A percentile compares a stretch with the other conserved stretches of the same genome.
Conservation (phyloP, 352 stramenopile genomes). For the Globisporangium camurandrum region DNA sequence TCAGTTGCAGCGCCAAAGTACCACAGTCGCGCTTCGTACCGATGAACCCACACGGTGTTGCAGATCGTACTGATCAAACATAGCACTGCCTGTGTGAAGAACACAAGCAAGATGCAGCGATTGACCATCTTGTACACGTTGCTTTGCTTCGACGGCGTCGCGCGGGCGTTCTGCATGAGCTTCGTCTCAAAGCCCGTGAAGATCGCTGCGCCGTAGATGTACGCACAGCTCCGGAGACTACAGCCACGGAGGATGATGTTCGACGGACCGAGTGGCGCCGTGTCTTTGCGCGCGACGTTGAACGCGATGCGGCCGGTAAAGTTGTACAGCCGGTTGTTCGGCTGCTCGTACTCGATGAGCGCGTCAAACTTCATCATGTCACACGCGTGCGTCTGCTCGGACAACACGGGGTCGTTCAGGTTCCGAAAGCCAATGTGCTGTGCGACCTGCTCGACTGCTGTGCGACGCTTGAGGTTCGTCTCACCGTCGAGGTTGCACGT, state of each 20-base stretch:
- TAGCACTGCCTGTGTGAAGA: constrained; percentile 48
- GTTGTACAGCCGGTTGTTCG: constrained; percentile 85
- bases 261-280: constrained; percentile 75
- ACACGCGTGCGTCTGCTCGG: constrained; percentile 32
- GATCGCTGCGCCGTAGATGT: constrained; percentile 77
- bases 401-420: constrained; percentile 65
- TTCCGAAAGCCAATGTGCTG: too few species aligned
- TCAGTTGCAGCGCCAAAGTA: constrained; percentile 46
- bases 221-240: constrained; percentile 86
- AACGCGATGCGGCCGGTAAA: constrained; percentile 83
- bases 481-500: constrained; percentile 90
- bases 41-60: constrained; percentile 75
- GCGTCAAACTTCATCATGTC: constrained; percentile 52
- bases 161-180: constrained; percentile 82
- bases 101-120: too few species aligned
- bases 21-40: constrained; percentile 60
- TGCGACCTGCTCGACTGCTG: too few species aligned
- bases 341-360: constrained; percentile 63
- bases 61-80: constrained; percentile 60
- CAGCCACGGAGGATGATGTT: constrained; percentile 89
- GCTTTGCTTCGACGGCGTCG: constrained; percentile 76
- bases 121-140: constrained; percentile 82
- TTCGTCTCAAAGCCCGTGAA: constrained; percentile 90
- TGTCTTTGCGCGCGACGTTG: constrained; percentile 52
- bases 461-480: constrained; percentile 92